Evolutionary conservation across 352 stramenopile genomes (phyloP).

Genomic region (Phytophthora pluvialis): DNA sequence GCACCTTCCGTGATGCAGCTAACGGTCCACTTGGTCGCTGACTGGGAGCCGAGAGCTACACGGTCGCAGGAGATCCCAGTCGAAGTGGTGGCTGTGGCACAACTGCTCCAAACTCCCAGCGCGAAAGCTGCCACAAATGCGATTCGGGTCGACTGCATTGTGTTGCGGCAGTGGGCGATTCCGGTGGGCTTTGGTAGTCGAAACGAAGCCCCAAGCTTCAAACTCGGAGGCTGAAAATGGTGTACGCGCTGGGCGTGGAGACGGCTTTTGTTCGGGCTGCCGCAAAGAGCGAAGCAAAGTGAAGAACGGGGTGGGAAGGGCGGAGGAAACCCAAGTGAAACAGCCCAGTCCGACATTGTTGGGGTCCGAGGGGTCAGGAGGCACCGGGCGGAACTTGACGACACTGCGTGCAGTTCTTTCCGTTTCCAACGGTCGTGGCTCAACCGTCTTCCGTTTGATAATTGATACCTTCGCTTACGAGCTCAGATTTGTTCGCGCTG

Average conservation of each 20-base stretch:
- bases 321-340: slow-evolving; percentile 30
- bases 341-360: slow-evolving; percentile 10
- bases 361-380: slow-evolving; percentile 10
- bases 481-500: too few species aligned
- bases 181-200: slow-evolving; percentile 1
- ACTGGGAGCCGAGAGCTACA: slow-evolving; percentile 36
- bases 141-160: slow-evolving; percentile 20
- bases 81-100: slow-evolving; percentile 1
- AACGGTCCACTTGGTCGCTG: slow-evolving; percentile 40
- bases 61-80: slow-evolving; percentile 29
- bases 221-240: slow-evolving; percentile 3
- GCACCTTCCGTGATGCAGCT: slow-evolving; percentile 23
- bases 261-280: slow-evolving; percentile 13
- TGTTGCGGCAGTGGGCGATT: slow-evolving; percentile 4
- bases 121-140: slow-evolving; percentile 12
- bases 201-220: slow-evolving; percentile 12
- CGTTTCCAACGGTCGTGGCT: slow-evolving; percentile 33
- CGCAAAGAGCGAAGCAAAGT: slow-evolving; percentile 17
- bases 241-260: slow-evolving; percentile 33
- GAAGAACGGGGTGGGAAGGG: slow-evolving; percentile 21
- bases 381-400: slow-evolving; percentile 28
- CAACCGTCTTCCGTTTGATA: slow-evolving; percentile 3
- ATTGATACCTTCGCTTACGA: slow-evolving; percentile 10
- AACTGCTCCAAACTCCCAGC: slow-evolving; percentile 5
- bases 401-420: slow-evolving; percentile 22